Evolutionary conservation across 148 eudicot genomes (phyloP), one percentile per base, ranked within the genome.

Genomic region (Nepenthes mirabilis): DNA sequence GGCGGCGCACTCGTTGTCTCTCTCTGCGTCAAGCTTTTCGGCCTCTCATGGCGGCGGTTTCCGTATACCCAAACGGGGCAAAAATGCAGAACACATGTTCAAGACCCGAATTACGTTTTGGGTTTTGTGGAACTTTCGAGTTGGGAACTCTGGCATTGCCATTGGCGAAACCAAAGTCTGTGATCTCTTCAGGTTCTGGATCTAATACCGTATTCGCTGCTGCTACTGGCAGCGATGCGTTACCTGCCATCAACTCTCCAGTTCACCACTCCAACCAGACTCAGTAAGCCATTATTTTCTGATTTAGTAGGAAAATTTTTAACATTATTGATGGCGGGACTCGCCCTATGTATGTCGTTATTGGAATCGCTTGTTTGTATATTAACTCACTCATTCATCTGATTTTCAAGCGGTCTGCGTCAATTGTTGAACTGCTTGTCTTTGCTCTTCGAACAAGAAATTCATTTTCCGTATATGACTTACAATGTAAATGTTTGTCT

Each of bases 11-110:
- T 23, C 23, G 23, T 23, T 40, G 45, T 40, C 45, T 40, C 45
- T 40, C 45, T 23, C 45, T 40, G 6, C 8, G 45, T 40, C 8
- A 3, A 40, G 45, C 45, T 40, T 40, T 8, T 8, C 4, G 45
- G 4, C 8, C 61, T 48, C 32, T 6, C 23, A 76, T 76, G 80
- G 80, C 74, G 80, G 76, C 76, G 33, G 56, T 65, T 2, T 34
- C 65, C 0, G 47, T 59, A 10, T 59, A 48, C 52, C 9, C 61
- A 2, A 76, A 61, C 58, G 73, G 65, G 33, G 73, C 62, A 55
- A 61, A 62, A 54, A 14, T 55, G 7, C 60, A 34, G 59, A 69
- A 63, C 67, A 64, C 70, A 14, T 59, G 47, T 55, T 34, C 50
- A 13, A 69, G 37, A 59, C 70, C 65, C 48, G 67, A 62, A 55